Evolutionary conservation across 345 rosid genomes (phyloP), one percentile per base, ranked within the genome.

Genomic region (Jatropha curcas): DNA sequence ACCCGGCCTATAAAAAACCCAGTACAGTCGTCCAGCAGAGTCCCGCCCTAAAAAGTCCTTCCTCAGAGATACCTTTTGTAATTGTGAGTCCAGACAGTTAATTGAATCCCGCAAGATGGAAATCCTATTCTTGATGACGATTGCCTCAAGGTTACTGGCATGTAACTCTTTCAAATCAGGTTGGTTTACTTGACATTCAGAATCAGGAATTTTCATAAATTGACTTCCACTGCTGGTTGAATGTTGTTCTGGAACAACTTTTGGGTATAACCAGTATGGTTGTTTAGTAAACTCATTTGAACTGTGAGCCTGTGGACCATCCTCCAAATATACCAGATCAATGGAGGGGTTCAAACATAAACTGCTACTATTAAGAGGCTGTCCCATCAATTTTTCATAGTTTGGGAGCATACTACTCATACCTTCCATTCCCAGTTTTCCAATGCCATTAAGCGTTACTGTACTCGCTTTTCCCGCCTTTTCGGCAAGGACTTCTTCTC

Each of bases 21-120:
- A 82, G 74, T 79, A 82, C 16, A 73, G 25, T 31, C 76, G 73
- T 45, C 85, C 85, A 55, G 78, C 71, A 76, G 76, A 79, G 33
- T 82, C 82, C 24, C 72, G 73, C 12, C 85, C 85, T 59, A 82
- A 60, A 50, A 67, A 55, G 12, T 82, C 82, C 70, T 79, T 82
- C 73, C 80, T 68, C 52, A 67, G 43, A 35, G 78, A 79, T 61
- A 60, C 71, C 66, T 72, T 64, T 63, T 31, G 67, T 20, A 70
- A 61, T 35, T 82, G 71, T 27, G 65, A 70, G 30, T 82, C 82
- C 37, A 82, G 35, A 62, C 35, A 7, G 57, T 71, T 62, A 68
- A 79, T 70, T 75, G 78, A 60, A 43, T 82, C 78, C 82, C 66
- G 77, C 78, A 82, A 70, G 12, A 61, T 50, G 57, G 71, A 72